Conservation (phyloP, 495 filamentous ascomycete species). For the Bathelium albidoporum region DNA sequence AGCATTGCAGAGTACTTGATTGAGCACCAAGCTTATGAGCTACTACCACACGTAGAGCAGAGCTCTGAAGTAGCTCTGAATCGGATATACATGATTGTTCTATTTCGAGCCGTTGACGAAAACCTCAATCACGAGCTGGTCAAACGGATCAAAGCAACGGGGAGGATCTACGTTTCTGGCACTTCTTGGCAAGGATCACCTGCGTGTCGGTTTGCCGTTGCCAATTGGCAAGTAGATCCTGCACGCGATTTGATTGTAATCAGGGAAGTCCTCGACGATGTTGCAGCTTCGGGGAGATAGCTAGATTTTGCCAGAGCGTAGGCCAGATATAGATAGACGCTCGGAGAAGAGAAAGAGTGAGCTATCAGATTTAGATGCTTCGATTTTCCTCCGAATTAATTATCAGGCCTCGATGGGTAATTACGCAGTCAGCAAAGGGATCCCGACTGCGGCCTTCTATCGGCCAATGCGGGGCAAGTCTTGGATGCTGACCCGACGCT, state of each 20-base stretch:
- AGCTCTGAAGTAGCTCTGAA: conserved; percentile 30
- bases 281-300: not conserved
- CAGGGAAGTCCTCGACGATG: conserved; percentile 36
- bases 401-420: too few relatives aligned
- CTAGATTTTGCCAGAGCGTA: not conserved
- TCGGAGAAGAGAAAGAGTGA: too few relatives aligned
- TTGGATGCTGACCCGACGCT: not conserved
- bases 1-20: conserved; percentile 53
- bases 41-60: conserved; percentile 43
- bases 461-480: not conserved
- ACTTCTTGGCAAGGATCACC: conserved; percentile 63
- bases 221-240: conserved; percentile 64
- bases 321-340: too few relatives aligned
- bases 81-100: conserved; percentile 61
- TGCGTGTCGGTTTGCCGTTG: conserved; percentile 70
- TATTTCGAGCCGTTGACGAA: conserved; percentile 68
- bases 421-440: too few relatives aligned
- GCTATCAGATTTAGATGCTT: not conserved
- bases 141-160: conserved; percentile 58
- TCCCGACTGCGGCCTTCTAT: too few relatives aligned
- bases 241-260: conserved; percentile 46
- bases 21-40: conserved; percentile 49
- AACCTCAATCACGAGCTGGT: conserved; percentile 55
- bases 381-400: too few relatives aligned
- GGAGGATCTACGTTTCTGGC: conserved; percentile 73